Conservation (phyloP, 306 rosid genomes). For the Vigna nakashimae region DNA sequence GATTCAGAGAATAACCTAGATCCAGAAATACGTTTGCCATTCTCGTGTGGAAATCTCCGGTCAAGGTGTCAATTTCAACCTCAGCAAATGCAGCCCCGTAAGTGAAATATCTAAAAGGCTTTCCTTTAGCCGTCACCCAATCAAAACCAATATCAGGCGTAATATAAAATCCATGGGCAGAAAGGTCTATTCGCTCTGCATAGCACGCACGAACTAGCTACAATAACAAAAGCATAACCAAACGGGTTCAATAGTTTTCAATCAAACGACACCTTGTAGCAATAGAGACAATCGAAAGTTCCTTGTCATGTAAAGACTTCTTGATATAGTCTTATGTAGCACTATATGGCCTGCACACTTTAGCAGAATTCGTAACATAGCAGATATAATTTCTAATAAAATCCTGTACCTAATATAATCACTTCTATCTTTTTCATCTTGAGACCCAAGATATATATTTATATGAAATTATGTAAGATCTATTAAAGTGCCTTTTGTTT, state of each 20-base stretch:
- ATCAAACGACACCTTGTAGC: conserved; percentile 32
- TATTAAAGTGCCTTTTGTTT: neutral
- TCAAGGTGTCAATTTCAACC: conserved; percentile 94
- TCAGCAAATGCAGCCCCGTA: conserved; percentile 96
- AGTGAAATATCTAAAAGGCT: conserved; percentile 83
- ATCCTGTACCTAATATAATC: conserved; percentile 8
- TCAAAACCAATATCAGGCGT: conserved; percentile 89
- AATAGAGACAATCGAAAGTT: conserved; percentile 22
- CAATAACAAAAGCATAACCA: conserved; percentile 46
- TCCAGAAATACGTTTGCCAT: conserved; percentile 75
- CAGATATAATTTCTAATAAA: neutral
- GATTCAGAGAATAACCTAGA: conserved; percentile 90
- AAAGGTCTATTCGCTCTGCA: conserved; percentile 82
- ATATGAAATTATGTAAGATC: conserved; percentile 23
- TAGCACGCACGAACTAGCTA: conserved; percentile 88
- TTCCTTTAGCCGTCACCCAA: conserved; percentile 82
- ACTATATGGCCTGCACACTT: conserved; percentile 20
- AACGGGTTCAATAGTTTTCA: conserved; percentile 40
- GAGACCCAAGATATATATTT: conserved; percentile 11
- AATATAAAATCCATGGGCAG: conserved; percentile 94
- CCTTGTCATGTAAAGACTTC: conserved; percentile 9
- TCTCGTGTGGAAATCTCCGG: conserved; percentile 94
- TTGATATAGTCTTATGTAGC: conserved; percentile 1
- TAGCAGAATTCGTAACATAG: conserved; percentile 29
- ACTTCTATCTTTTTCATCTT: conserved; percentile 10